Evolutionary conservation across 2,329 filamentous ascomycete species (phyloP), one percentile per base, ranked within the genome.

Genomic region (Xylaria sp.): DNA sequence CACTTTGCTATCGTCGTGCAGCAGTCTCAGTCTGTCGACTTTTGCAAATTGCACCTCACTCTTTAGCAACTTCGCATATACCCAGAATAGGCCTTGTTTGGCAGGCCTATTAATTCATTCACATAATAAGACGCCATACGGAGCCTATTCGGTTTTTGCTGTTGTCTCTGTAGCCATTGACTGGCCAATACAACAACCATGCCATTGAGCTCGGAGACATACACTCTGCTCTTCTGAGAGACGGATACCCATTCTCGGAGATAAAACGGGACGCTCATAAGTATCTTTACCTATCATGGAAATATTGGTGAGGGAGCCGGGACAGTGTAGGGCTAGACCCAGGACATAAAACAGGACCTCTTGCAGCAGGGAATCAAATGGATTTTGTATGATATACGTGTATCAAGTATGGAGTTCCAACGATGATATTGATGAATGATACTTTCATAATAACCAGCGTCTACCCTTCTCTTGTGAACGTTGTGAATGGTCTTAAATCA

Each of bases 61-160:
- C 63, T 63, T 66, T 66, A 54, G 46, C 61, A 66, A 52, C 15
- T 55, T 67, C 55, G 59, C 58, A 67, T 70, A 67, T 71, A 70
- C 69, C 60, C 57, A 6, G 28, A 46, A 19, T 35, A 50, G 23
- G 46, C 15, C 37, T 23, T 57, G 23, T 42, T 19, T 38, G n/a
- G 35, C 33, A 43, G n/a, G 45, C 46, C 17, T 46, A 6, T 21
- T 4, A 55, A 14, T 15, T 38, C 9, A 37, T 60, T 19, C 52
- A 33, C 15, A 31, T 55, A 28, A 5, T 21, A 12, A 31, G 17
- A 33, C 45, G 8, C 8, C 35, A 17, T 4, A 19, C 7, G 38
- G 38, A n/a, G 25, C 3, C 19, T 17, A 14, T 37, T 11, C 25
- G n/a, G 43, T 33, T 43, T n/a, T 23, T 60, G 19, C 14, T 42